Evolutionary conservation across 306 rosid genomes (phyloP), one percentile per base, ranked within the genome.

Genomic region (Canavalia ensiformis): DNA sequence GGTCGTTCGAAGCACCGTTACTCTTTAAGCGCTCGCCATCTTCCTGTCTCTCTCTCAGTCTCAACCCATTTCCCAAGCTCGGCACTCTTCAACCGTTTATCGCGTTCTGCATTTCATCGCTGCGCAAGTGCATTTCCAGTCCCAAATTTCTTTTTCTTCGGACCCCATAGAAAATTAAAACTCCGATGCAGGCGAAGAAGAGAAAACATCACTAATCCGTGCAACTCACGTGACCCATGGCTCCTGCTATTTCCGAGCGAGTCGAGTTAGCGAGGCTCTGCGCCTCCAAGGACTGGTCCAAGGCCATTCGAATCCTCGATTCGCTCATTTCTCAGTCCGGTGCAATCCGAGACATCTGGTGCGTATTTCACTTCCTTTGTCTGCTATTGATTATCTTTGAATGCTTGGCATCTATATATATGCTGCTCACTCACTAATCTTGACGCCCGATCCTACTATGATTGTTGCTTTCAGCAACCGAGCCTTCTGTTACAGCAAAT

Each of bases 401-500:
- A 42, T 67, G 54, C 3, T 25, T 25, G 9, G 39, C 39, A 44
- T 42, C 1, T 44, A 3, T 1, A 34, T 2, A 4, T 8, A 1
- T 47, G 52, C 31, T 56, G 74, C 3, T 44, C 8, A 71, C 13
- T 45, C 10, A 2, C 8, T 10, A 59, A 7, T 30, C 65, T 47
- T 56, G 57, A 69, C 45, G 54, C 83, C 67, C 65, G 74, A 77
- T 83, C 56, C 56, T 75, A 8, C 79, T 86, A 30, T 4, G 50
- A 73, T 79, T 68, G 64, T 79, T 62, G 64, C 34, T 73, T 87
- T 75, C 97, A 94, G 98, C 88, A 94, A 94, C 75, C 83, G 98
- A 83, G 97, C 98, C 29, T 94, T 92, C 65, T 94, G 98, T 77
- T 94, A 94, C 71, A 90, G 97, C 83, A 95, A 91, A 87, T 88